A percentile compares a stretch with the other conserved stretches of the same genome.
Conservation (phyloP, 495 filamentous ascomycete genomes). For the Polyplosphaeria fusca region DNA sequence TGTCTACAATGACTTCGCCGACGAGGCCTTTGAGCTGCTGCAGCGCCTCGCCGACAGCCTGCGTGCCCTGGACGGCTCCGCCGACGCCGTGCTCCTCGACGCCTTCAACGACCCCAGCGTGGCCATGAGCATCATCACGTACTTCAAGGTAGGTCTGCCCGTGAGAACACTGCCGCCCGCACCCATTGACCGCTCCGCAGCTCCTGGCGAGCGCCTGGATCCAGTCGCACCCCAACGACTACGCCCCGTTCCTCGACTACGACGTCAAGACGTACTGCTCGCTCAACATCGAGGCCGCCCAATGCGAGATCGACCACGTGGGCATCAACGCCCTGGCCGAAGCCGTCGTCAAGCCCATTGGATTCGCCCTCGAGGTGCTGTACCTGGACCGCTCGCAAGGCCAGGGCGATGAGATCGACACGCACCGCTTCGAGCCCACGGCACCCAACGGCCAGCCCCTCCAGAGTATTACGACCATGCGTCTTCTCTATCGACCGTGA, state of each 20-base stretch:
- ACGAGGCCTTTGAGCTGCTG: slow-evolving; percentile 68
- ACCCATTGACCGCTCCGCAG: slow-evolving; percentile 40
- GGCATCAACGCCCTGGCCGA: slow-evolving; percentile 74
- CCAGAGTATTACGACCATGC: slow-evolving; percentile 56
- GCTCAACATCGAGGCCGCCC: slow-evolving; percentile 65
- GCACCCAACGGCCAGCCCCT: slow-evolving; percentile 46
- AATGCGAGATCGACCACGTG: slow-evolving; percentile 84
- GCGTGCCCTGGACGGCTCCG: slow-evolving; percentile 45
- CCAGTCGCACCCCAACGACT: slow-evolving; percentile 65
- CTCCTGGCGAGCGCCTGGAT: slow-evolving; percentile 86
- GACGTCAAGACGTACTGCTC: slow-evolving; percentile 67
- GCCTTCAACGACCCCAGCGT: slow-evolving; percentile 69
- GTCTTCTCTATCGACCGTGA: slow-evolving; percentile 69
- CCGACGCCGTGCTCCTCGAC: slow-evolving; percentile 61
- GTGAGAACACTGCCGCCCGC: slow-evolving; percentile 19
- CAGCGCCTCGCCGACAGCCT: slow-evolving; percentile 52
- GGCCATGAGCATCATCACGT: slow-evolving; percentile 70
- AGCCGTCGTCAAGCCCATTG: slow-evolving; percentile 73
- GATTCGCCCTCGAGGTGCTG: slow-evolving; percentile 78
- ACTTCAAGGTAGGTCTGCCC: slow-evolving; percentile 60
- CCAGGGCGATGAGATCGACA: slow-evolving; percentile 73
- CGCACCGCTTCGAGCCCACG: slow-evolving; percentile 57
- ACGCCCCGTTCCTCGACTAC: slow-evolving; percentile 63
- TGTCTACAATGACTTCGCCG: slow-evolving; percentile 70
- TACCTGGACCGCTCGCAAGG: slow-evolving; percentile 89